Evolutionary conservation across 257 asterid genomes (phyloP).

Genomic region (Solanum pennellii): DNA sequence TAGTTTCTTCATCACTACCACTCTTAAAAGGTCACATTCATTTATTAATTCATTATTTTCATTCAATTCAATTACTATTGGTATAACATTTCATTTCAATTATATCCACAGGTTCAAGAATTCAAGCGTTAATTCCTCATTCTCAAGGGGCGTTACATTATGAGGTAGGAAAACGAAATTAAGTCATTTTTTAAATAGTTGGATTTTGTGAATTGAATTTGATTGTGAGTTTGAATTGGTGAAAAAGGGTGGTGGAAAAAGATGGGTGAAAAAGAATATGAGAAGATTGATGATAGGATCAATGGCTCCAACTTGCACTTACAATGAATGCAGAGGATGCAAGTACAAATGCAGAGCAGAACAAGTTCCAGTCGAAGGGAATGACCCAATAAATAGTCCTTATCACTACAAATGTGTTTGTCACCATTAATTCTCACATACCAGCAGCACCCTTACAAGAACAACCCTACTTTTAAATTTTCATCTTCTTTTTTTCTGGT

Average conservation of each 20-base stretch:
- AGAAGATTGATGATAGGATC: slow-evolving; percentile 70
- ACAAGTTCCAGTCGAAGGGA: slow-evolving; percentile 94
- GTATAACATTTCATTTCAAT: not conserved
- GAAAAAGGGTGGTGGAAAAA: not conserved
- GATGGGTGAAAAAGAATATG: not conserved
- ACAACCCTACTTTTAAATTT: not conserved
- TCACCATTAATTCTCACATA: slow-evolving; percentile 32
- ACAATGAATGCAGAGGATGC: slow-evolving; percentile 93
- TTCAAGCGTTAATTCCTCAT: slow-evolving; percentile 12
- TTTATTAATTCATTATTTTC: not conserved
- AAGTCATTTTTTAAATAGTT: too few relatives aligned
- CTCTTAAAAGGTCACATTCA: slow-evolving; percentile 34
- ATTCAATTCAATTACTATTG: not conserved
- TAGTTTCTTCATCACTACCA: slow-evolving; percentile 15
- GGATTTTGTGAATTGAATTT: not conserved
- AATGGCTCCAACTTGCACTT: slow-evolving; percentile 83
- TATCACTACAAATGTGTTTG: slow-evolving; percentile 89
- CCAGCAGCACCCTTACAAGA: not conserved
- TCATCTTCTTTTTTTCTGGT: not conserved
- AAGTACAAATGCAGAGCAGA: slow-evolving; percentile 75
- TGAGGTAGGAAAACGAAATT: slow-evolving; percentile 13
- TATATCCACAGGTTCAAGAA: slow-evolving; percentile 39
- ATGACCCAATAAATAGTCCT: slow-evolving; percentile 77
- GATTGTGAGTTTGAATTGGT: not conserved
- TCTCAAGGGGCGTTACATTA: slow-evolving; percentile 1